Evolutionary conservation across 768 basidiomycete genomes (phyloP), one percentile per base, ranked within the genome.

Genomic region (Leccinum variicolor): DNA sequence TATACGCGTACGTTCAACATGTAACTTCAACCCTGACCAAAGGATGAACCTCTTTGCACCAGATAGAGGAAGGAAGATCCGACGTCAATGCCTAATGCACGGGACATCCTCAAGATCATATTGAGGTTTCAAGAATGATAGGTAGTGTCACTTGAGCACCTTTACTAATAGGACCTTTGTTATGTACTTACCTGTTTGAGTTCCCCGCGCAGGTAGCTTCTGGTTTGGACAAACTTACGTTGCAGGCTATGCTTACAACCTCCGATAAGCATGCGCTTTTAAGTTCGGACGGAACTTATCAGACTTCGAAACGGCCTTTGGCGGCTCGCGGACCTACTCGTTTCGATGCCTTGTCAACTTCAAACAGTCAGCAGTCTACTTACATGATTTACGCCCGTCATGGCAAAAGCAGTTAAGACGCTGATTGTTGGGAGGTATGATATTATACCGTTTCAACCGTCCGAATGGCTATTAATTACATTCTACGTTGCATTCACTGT

Each of bases 11-110:
- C 25, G 21, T 13, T 56, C 49, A 21, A 54, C 56, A n/a, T 59
- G 53, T 33, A 46, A 13, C n/a, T 49, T 41, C 34, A 55, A 19
- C 21, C 51, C 57, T 4, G 48, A 66, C n/a, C 54, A 26, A 43
- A 52, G 58, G 39, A 19, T 25, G 33, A 59, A 21, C 45, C 54
- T 53, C 10, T 28, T 58, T 41, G n/a, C n/a, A 31, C 46, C 28
- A 49, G 43, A 28, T 51, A 52, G 29, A 9, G 47, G 46, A 11
- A 53, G 31, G 41, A 56, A 21, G 7, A 10, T 11, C 19, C 0
- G 29, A 39, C n/a, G 6, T 43, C 34, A 8, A 17, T 28, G 23
- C 26, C 21, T 33, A 4, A 54, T 54, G 17, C 21, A 56, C 55
- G 59, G 25, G 28, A 7, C 53, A 53, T 45, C 23, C 43, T 21